Evolutionary conservation across 2,329 filamentous ascomycete species (phyloP), one percentile per base, ranked within the genome.

Genomic region (Colletotrichum tofieldiae): DNA sequence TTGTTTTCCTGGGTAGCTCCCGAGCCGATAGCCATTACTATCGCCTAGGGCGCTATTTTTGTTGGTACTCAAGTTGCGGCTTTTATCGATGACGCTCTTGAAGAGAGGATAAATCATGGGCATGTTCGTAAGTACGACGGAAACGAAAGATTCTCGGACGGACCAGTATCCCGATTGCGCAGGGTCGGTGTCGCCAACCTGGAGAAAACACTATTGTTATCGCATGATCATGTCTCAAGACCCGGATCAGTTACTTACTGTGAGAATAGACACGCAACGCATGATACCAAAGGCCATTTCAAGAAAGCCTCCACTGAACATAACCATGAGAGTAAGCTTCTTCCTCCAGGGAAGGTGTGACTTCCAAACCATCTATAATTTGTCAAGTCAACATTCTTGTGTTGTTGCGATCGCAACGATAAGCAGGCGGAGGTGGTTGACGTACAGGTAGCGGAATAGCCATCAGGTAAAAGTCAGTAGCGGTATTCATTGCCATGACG

Each of bases 121-220:
- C 74, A 83, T 76, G 67, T 84, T 84, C 18, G 82, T 81, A 51
- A 83, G 74, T 35, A 82, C 79, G 18, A 82, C 76, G 7, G 81
- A 82, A 61, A 84, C 82, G 72, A 84, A 84, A 0, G 81, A 82
- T 72, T 83, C 82, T 39, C 82, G 78, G 65, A 82, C 78, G 39
- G 82, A 82, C 82, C 82, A 84, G 73, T 80, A 81, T 3, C 80
- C 79, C 1, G 78, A 80, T 65, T 79, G 78, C 7, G 79, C 76
- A 0, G 79, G 75, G 37, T 81, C 79, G n/a, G 59, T 72, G 41
- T 81, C 77, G 20, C 78, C 78, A 5, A 76, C 66, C 67, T 82
- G 75, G 9, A 75, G 35, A 9, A 7, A 43, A 0, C 8, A n/a
- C 12, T 39, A 23, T 63, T 39, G 23, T 63, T 39, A 74, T 52